Evolutionary conservation across 2,329 filamentous ascomycete species (phyloP), one percentile per base, ranked within the genome.

Genomic region (Pseudogymnoascus pannorum): DNA sequence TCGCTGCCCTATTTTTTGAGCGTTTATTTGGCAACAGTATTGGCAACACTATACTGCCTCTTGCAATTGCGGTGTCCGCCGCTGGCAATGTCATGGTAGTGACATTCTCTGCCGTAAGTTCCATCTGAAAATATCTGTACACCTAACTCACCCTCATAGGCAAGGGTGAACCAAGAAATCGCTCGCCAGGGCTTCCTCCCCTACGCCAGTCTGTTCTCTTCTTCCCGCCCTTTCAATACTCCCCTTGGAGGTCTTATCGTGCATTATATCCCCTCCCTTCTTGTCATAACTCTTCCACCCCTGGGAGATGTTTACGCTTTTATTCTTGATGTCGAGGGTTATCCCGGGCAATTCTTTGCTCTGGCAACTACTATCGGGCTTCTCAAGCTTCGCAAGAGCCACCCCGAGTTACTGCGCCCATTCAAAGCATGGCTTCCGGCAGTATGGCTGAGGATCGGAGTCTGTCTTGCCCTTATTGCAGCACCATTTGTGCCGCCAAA

Each of bases 221-320:
- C 68, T 1, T 67, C 66, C 1, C 61, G 65, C 20, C 62, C 67
- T 1, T 66, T 68, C 54, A 60, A 62, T 14, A 62, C 62, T 33
- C 73, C 73, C 1, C 57, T 68, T 5, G 71, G 73, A 14, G 73
- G 73, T n/a, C 71, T 83, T 14, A 76, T 79, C 11, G 78, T 88
- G 57, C 82, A 87, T 64, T 87, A 84, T 68, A 75, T 86, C 24
- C 84, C 84, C 16, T 87, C 85, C 1, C 78, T 79, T 14, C 72
- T 87, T 20, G 79, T 82, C 2, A 83, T 79, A 18, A 74, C 81
- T 0, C 76, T 81, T 1, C 78, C 77, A 3, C 80, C 80, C 9
- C 78, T 78, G 2, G 71, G 71, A 6, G 66, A 69, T 35, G 66
- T 69, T 8, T 70, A 70, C 26, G 66, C 66, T 8, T 75, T 75